A percentile compares a stretch with the other conserved stretches of the same genome.
phyloP scores from a whole-genome alignment of 1,139 yeast genomes.

The Hemisphaericaspora xylofermentans region DNA sequence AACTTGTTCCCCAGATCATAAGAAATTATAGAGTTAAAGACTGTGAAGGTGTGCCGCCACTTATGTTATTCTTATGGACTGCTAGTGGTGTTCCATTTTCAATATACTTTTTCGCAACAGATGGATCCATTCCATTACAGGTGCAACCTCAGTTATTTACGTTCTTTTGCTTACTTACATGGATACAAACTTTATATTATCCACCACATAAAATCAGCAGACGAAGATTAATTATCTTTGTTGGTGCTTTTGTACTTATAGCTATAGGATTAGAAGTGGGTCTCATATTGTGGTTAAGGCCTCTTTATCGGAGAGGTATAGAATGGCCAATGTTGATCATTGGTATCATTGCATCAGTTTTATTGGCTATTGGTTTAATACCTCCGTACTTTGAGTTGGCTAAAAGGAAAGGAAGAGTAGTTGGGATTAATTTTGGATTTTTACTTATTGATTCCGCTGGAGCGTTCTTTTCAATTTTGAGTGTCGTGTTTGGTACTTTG shows the following conservation, averaged over 20 bases:
- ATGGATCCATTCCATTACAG: slow-evolving; percentile 72
- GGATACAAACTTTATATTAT: slow-evolving; percentile 75
- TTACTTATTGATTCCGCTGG: slow-evolving; percentile 76
- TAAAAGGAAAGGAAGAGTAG: slow-evolving; percentile 77
- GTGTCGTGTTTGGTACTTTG: slow-evolving; percentile 58
- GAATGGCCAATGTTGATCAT: slow-evolving; percentile 78
- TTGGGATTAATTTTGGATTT: slow-evolving; percentile 86
- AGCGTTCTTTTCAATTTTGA: slow-evolving; percentile 71
- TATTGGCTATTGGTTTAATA: slow-evolving; percentile 72
- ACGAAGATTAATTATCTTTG: slow-evolving; percentile 35
- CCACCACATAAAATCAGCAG: slow-evolving; percentile 59
- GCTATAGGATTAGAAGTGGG: slow-evolving; percentile 69
- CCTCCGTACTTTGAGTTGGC: slow-evolving; percentile 89
- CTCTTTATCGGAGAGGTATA: slow-evolving; percentile 56
- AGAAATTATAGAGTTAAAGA: slow-evolving; percentile 72
- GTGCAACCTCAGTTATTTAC: slow-evolving; percentile 87
- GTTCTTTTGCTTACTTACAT: slow-evolving; percentile 64
- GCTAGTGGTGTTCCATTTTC: slow-evolving; percentile 81
- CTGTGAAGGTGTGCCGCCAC: slow-evolving; percentile 81
- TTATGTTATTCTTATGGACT: slow-evolving; percentile 85
- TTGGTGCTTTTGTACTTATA: slow-evolving; percentile 38
- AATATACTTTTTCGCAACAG: slow-evolving; percentile 71
- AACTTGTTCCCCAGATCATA: slow-evolving; percentile 79
- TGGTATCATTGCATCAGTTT: slow-evolving; percentile 76
- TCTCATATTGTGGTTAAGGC: slow-evolving; percentile 68